Conservation (phyloP, 805 yeast species). For the Cyberlindnera lachancei region DNA sequence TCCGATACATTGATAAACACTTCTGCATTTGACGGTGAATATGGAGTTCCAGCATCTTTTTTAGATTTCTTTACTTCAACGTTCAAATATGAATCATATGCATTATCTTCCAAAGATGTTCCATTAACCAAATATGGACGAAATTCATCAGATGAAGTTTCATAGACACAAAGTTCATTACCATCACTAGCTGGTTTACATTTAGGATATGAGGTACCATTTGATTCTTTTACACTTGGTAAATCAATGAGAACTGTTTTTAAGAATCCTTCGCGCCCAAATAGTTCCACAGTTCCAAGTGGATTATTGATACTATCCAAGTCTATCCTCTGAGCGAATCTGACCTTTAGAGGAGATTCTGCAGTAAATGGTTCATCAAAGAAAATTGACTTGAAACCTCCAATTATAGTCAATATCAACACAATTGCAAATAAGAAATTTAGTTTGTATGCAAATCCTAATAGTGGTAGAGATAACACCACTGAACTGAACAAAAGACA, state of each 20-base stretch:
- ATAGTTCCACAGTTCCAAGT: conserved; percentile 37
- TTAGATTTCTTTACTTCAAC: conserved; percentile 37
- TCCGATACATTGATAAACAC: conserved; percentile 49
- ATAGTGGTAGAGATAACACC: conserved; percentile 39
- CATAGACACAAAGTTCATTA: conserved; percentile 44
- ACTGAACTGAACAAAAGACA: conserved; percentile 29
- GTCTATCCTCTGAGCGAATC: conserved; percentile 59
- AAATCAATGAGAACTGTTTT: conserved; percentile 44
- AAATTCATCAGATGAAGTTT: conserved; percentile 32
- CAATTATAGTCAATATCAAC: conserved; percentile 30
- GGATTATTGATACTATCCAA: conserved; percentile 27
- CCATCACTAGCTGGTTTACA: conserved; percentile 39
- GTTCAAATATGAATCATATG: conserved; percentile 37
- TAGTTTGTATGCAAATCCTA: conserved; percentile 66
- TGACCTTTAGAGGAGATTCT: conserved; percentile 59
- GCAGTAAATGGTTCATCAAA: conserved; percentile 51
- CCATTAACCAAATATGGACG: conserved; percentile 42
- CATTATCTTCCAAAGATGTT: conserved; percentile 21
- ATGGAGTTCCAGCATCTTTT: conserved; percentile 30
- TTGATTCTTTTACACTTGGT: conserved; percentile 49
- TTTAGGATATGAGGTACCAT: conserved; percentile 20
- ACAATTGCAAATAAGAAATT: conserved; percentile 42
- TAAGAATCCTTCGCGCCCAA: conserved; percentile 45
- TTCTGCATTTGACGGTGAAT: conserved; percentile 61
- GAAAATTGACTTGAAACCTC: conserved; percentile 33